phyloP scores from a whole-genome alignment of 441 rosid genomes.

The Bocquillonia castaneifolia region DNA sequence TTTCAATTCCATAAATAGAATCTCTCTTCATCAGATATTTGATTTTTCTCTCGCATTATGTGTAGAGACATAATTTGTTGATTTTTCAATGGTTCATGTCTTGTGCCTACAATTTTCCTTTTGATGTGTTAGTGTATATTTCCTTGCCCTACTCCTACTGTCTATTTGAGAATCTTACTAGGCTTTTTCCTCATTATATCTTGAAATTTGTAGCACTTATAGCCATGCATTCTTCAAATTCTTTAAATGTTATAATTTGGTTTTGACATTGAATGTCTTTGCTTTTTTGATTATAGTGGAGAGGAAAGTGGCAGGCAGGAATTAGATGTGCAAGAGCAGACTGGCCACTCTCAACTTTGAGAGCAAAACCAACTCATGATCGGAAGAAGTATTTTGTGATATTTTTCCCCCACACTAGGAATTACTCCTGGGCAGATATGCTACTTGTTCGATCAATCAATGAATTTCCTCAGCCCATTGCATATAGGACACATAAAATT shows the following conservation, averaged over 20 bases:
- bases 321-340: conserved; percentile 89
- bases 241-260: conserved; percentile 13
- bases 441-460: conserved; percentile 67
- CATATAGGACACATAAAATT: conserved; percentile 64
- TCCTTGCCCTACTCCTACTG: neutral
- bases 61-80: neutral
- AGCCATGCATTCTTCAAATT: neutral
- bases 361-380: conserved; percentile 90
- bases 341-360: conserved; percentile 90
- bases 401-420: conserved; percentile 87
- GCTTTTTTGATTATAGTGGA: conserved; percentile 64
- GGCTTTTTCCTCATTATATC: no score
- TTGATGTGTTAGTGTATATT: neutral
- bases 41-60: conserved; percentile 4
- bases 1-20: neutral
- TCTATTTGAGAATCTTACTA: neutral
- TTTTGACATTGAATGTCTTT: conserved; percentile 22
- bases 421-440: conserved; percentile 99
- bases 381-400: conserved; percentile 85
- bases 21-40: conserved; percentile 9
- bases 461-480: conserved; percentile 87
- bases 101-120: conserved; percentile 5
- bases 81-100: neutral
- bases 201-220: neutral
- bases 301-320: conserved; percentile 99